These are phyloP conservation scores for Lecanoromycetidae sp. DNA, from an alignment of 2,329 filamentous ascomycete species.

Conservation along the genomic window DNA sequence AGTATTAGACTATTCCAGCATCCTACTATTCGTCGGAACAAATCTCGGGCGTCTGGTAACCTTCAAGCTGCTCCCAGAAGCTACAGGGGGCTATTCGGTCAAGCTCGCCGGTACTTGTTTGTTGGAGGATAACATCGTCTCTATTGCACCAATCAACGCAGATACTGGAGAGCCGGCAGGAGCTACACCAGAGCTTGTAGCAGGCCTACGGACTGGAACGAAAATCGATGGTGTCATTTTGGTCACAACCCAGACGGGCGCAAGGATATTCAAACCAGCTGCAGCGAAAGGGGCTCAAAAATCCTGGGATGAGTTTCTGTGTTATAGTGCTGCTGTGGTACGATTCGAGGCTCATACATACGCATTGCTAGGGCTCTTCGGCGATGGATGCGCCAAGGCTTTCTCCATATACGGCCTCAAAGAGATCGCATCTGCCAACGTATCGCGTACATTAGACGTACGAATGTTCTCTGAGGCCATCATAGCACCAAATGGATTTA, in stretches of 20 bases:
- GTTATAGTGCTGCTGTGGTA: conserved; percentile 66
- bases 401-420: conserved; percentile 81
- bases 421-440: conserved; percentile 58
- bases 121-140: conserved; percentile 59
- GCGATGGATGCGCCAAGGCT: conserved; percentile 65
- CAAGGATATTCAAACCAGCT: conserved; percentile 79
- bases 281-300: conserved; percentile 83
- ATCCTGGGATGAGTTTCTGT: conserved; percentile 71
- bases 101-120: conserved; percentile 56
- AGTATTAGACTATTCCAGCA: conserved; percentile 67
- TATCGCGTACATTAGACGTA: conserved; percentile 58
- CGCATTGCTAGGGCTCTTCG: conserved; percentile 73
- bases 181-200: conserved; percentile 64
- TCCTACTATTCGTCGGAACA: conserved; percentile 83
- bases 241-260: conserved; percentile 60
- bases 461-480: conserved; percentile 56
- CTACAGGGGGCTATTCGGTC: conserved; percentile 57
- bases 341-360: conserved; percentile 63
- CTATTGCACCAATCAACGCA: conserved; percentile 65
- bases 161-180: conserved; percentile 63
- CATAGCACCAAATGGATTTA: conserved; percentile 65
- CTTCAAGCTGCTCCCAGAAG: conserved; percentile 73
- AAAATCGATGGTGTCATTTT: conserved; percentile 72
- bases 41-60: conserved; percentile 72
- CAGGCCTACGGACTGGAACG: conserved; percentile 59